These are phyloP conservation scores for Solanum chmielewskii DNA, from an alignment of 257 asterid genomes.

Conservation along the genomic window DNA sequence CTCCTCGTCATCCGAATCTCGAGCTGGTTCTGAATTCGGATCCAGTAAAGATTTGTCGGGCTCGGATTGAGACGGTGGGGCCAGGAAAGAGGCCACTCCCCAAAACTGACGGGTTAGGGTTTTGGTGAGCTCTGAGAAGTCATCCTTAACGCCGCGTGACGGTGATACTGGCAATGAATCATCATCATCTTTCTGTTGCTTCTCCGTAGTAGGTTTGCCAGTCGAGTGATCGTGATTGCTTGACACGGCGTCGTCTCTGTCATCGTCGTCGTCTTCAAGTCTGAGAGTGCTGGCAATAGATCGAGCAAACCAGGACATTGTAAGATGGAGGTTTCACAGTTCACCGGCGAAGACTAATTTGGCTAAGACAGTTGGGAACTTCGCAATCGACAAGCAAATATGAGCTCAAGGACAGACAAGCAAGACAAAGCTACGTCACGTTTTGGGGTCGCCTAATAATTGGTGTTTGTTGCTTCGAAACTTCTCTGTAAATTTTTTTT, in stretches of 20 bases:
- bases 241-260: constrained; percentile 15
- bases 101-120: constrained; percentile 87
- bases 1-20: not conserved
- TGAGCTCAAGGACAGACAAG: not conserved
- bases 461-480: not conserved
- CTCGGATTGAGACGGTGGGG: constrained; percentile 75
- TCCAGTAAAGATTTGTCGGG: not conserved
- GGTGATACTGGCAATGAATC: constrained; percentile 32
- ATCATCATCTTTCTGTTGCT: constrained; percentile 16
- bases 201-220: constrained; percentile 10
- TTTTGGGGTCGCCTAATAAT: not conserved
- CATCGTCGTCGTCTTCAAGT: constrained; percentile 23
- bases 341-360: constrained; percentile 2
- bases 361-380: not conserved
- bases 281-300: constrained; percentile 89
- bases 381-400: not conserved
- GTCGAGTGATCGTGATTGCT: not conserved
- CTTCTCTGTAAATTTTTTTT: not conserved
- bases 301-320: constrained; percentile 95
- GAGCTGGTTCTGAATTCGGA: not conserved
- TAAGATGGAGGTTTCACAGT: not conserved
- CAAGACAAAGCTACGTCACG: not conserved
- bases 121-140: constrained; percentile 80
- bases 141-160: constrained; percentile 88
- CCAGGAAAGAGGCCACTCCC: constrained; percentile 97